Evolutionary conservation across 768 basidiomycete species (phyloP).

Genomic region (Hygrophorus russula): DNA sequence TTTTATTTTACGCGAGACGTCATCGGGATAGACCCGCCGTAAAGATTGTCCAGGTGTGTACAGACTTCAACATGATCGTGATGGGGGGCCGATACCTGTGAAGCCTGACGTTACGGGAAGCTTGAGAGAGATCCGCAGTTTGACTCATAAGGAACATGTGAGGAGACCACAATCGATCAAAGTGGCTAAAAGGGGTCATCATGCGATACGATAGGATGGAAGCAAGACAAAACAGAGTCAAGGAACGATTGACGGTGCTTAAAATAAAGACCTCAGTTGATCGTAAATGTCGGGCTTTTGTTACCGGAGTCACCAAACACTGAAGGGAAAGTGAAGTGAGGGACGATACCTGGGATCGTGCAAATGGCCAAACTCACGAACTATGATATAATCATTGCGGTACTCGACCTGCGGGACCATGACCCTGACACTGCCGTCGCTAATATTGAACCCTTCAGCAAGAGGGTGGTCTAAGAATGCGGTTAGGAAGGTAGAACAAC

Average conservation of each 20-base stretch:
- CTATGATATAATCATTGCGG: conserved; percentile 34
- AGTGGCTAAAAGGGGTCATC: neutral
- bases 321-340: conserved; percentile 9
- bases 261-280: conserved; percentile 14
- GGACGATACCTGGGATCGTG: neutral
- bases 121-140: too few relatives aligned
- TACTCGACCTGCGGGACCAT: conserved; percentile 29
- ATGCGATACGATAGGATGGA: neutral
- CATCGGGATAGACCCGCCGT: too few relatives aligned
- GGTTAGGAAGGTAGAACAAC: conserved; percentile 1
- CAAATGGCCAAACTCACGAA: conserved; percentile 26
- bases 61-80: too few relatives aligned
- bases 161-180: too few relatives aligned
- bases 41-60: too few relatives aligned
- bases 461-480: conserved; percentile 35
- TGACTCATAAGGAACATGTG: too few relatives aligned
- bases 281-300: conserved; percentile 35
- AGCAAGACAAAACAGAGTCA: conserved; percentile 6
- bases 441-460: conserved; percentile 33
- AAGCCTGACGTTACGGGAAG: too few relatives aligned
- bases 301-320: conserved; percentile 54
- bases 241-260: conserved; percentile 6
- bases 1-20: too few relatives aligned
- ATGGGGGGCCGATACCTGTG: too few relatives aligned
- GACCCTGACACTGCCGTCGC: conserved; percentile 27